Evolutionary conservation across 768 basidiomycete genomes (phyloP), one percentile per base, ranked within the genome.

Genomic region (Trichaptum fuscoviolaceum): DNA sequence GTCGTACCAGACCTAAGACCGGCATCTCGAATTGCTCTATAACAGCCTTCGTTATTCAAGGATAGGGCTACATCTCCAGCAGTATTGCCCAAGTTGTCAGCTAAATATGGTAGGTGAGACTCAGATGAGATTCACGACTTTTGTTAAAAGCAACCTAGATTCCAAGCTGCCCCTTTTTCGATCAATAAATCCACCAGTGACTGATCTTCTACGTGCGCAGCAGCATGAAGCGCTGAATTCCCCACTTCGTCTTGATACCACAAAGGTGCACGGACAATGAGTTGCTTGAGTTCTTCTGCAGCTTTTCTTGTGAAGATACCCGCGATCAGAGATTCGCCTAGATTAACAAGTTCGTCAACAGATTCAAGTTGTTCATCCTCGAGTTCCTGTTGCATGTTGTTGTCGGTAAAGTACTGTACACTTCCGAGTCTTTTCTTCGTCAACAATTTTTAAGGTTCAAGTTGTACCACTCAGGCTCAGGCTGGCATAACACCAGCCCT

Each of bases 51-150:
- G 70, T 95, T 85, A 70, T 96, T 96, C 75, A 91, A 83, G 8
- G 95, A 96, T 34, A 95, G 80, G 12, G 95, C 91, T 63, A 99
- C 86, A 70, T 98, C 96, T 9, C 89, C 95, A 0, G 97, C 93
- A 8, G 94, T 96, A 71, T 90, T 86, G 57, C 87, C 85, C 66
- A 88, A 76, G 67, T 88, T 83, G 73, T 97, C 94, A 69, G 91
- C 94, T 91, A 69, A 9, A 62, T 64, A 63, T 1, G 20, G 27
- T 26, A 20, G 63, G 62, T 68, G 27, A 15, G 15, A 30, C 30
- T 60, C 58, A 25, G 34, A 62, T n/a, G 35, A 25, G 36, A 65
- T 65, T 42, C 65, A 42, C 61, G 60, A 58, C 35, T 15, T 63
- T 62, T 10, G 18, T 63, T 67, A 42, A 57, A 62, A 73, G 82